Percentiles rank a stretch among this genome's conserved stretches.
Conservation (phyloP, 2,329 filamentous ascomycete species). For the Penicillium hesseltinei region DNA sequence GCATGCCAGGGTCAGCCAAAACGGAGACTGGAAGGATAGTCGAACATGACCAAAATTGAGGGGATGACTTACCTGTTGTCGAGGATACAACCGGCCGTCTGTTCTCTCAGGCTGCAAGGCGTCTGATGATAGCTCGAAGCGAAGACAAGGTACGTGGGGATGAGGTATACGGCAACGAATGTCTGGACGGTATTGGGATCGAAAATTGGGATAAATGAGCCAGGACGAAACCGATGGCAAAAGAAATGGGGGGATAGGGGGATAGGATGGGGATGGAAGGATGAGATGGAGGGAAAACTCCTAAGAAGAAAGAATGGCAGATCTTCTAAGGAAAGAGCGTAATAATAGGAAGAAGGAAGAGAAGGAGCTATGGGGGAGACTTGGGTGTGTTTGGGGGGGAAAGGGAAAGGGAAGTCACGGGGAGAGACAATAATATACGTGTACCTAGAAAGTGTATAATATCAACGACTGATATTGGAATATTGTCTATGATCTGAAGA, state of each 20-base stretch:
- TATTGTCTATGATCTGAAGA: background rate
- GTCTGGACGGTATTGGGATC: conserved; percentile 4
- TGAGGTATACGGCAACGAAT: conserved; percentile 8
- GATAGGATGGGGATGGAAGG: conserved; percentile 31
- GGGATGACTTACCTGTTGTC: background rate
- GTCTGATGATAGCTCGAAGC: background rate
- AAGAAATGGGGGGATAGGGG: conserved; percentile 11
- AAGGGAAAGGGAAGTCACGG: conserved; percentile 3
- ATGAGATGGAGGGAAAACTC: conserved; percentile 15
- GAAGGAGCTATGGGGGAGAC: background rate
- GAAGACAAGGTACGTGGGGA: background rate
- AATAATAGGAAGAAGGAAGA: background rate
- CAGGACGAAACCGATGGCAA: conserved; percentile 17
- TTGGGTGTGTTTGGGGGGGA: background rate
- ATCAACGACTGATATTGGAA: background rate
- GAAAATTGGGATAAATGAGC: background rate
- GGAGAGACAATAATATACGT: background rate
- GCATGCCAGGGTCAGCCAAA: background rate
- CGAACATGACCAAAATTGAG: background rate
- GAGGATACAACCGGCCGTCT: background rate
- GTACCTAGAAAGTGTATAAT: background rate
- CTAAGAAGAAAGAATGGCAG: conserved; percentile 3
- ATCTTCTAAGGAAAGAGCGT: background rate
- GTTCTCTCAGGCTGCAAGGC: background rate
- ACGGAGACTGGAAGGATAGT: background rate